A percentile compares a stretch with the other conserved stretches of the same genome.
phyloP scores from a whole-genome alignment of 2,329 filamentous ascomycete genomes.

The Elsinoe arachidis region DNA sequence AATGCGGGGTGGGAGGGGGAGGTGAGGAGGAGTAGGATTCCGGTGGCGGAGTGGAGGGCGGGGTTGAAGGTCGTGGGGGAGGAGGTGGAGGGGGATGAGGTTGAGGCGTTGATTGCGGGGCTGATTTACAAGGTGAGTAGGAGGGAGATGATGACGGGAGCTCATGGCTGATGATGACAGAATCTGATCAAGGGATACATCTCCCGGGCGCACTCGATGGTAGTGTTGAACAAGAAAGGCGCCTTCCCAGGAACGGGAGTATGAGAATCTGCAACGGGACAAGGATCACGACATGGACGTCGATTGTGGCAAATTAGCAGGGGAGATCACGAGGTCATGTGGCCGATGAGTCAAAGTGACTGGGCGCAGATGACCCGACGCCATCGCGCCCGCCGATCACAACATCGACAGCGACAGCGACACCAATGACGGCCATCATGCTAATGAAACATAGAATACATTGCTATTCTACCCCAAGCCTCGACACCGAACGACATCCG shows the following conservation, averaged over 20 bases:
- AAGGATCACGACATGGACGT: background rate
- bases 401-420: background rate
- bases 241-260: slow-evolving; percentile 87
- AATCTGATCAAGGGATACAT: slow-evolving; percentile 98
- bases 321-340: background rate
- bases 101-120: slow-evolving; percentile 89
- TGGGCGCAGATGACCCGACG: background rate
- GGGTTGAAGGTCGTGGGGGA: slow-evolving; percentile 63
- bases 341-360: background rate
- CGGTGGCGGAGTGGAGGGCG: slow-evolving; percentile 73
- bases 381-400: background rate
- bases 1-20: slow-evolving; percentile 69
- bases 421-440: background rate
- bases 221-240: slow-evolving; percentile 85
- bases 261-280: slow-evolving; percentile 23
- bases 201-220: slow-evolving; percentile 75
- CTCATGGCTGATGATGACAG: slow-evolving; percentile 36
- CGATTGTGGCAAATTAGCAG: background rate
- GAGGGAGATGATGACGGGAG: background rate
- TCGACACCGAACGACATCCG: background rate
- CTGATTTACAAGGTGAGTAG: slow-evolving; percentile 89
- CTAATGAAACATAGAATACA: slow-evolving; percentile 5
- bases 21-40: slow-evolving; percentile 63
- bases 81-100: slow-evolving; percentile 64
- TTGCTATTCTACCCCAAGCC: background rate